phyloP scores from a whole-genome alignment of 441 rosid species.

The Euphorbia schlechtendalii region DNA sequence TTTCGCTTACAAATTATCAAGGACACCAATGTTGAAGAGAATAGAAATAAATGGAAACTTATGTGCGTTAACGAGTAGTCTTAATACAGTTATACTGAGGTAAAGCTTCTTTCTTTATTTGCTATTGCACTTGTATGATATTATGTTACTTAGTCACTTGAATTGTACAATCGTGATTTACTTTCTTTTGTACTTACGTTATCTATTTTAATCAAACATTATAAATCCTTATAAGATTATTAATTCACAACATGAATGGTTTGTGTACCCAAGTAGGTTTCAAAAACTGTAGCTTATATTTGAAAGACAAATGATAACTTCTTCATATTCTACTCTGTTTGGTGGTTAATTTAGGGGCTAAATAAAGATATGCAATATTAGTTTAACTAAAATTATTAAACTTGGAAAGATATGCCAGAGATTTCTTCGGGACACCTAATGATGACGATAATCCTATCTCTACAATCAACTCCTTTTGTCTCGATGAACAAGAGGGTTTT shows the following conservation, averaged over 20 bases:
- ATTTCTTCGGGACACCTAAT: slow-evolving; percentile 28
- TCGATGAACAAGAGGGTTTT: background rate
- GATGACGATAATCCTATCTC: slow-evolving; percentile 10
- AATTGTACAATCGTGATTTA: too few species aligned
- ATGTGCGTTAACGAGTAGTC: background rate
- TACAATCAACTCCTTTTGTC: slow-evolving; percentile 8
- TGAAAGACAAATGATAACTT: background rate
- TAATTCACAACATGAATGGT: too few species aligned
- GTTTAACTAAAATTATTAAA: background rate
- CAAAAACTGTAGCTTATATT: background rate
- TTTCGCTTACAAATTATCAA: background rate
- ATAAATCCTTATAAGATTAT: too few species aligned
- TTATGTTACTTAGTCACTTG: too few species aligned
- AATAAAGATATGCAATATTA: background rate
- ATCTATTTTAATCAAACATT: too few species aligned
- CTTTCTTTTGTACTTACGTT: too few species aligned
- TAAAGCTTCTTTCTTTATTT: background rate
- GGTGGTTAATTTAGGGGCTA: background rate
- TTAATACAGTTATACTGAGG: background rate
- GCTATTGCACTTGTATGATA: background rate
- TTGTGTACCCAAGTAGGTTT: too few species aligned
- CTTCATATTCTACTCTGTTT: background rate
- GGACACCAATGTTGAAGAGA: background rate
- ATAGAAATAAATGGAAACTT: background rate
- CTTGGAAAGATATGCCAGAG: slow-evolving; percentile 26